Evolutionary conservation across 306 rosid genomes (phyloP).

Genomic region (Boehmeria nivea): DNA sequence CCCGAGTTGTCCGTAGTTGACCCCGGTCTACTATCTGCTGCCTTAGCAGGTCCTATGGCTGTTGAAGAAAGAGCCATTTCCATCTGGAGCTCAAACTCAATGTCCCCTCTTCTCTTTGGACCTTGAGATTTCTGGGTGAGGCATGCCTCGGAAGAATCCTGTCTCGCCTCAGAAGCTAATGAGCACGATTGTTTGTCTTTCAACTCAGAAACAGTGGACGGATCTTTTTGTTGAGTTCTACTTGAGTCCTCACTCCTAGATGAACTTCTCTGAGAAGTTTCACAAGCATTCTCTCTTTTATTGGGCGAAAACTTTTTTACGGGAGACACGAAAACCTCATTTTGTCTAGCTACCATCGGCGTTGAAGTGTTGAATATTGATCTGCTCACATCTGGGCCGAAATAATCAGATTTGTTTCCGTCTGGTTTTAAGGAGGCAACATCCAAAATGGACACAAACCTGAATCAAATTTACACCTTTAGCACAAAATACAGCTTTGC

Average conservation of each 20-base stretch:
- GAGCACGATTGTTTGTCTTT: constrained; percentile 23
- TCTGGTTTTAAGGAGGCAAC: constrained; percentile 86
- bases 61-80: constrained; percentile 84
- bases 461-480: constrained; percentile 34
- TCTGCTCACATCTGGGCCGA: constrained; percentile 43
- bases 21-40: constrained; percentile 29
- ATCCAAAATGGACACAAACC: constrained; percentile 88
- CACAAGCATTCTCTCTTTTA: constrained; percentile 34
- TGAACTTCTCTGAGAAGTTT: constrained; percentile 41
- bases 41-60: constrained; percentile 28
- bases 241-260: constrained; percentile 28
- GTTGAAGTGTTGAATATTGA: constrained; percentile 56
- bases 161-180: constrained; percentile 30
- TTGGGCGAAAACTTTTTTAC: constrained; percentile 26
- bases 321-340: constrained; percentile 34
- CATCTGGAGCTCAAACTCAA: constrained; percentile 89
- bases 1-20: constrained; percentile 19
- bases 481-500: constrained; percentile 8
- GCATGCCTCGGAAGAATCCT: constrained; percentile 26
- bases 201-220: constrained; percentile 26
- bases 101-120: constrained; percentile 78
- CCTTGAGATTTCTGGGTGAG: constrained; percentile 28
- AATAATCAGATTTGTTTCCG: constrained; percentile 30
- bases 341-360: constrained; percentile 66
- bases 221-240: constrained; percentile 24